Base-by-base conservation (phyloP, 306 rosid species). In the Arachis stenosperma region DNA sequence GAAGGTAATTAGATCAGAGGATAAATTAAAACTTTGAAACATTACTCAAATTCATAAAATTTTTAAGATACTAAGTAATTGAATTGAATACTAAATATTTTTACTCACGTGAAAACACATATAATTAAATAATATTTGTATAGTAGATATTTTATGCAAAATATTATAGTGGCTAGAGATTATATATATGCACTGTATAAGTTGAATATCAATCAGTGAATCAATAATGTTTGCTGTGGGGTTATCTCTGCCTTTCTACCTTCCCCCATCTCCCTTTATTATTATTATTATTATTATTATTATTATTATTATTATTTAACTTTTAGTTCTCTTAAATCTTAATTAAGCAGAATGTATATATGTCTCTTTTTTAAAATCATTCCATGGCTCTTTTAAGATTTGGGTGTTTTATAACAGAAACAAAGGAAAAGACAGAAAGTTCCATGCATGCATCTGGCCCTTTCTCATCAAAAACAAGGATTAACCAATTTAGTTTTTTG, bases 391-490 rank as follows among this genome's bases (percentile, higher is more conserved):
- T 81, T 84, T 84, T 78, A 68, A 78, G 75, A 78, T 85, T 91
- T 89, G 89, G 95, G 88, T 89, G 88, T 89, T 89, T 83, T 84
- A 81, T 84, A 70, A 79, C 86, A 78, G 65, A 58, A 73, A 61
- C 79, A 76, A 70, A 69, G 54, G 70, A 69, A 78, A 81, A 64
- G 86, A 75, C 84, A 82, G 75, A 86, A 88, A 86, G 88, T 81
- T 81, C 70, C 37, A 33, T 33, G 37, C 37, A 33, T 22, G 27
- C 75, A 79, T 11, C 51, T 79, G 47, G 41, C 53, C 70, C 43
- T 37, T 57, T 65, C 54, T 48, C 6, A 74, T 43, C 50, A 71
- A 33, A 33, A 66, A 61, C 41, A 39, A 6, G n/a, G 17, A 7
- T 62, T 61, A 30, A 44, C 29, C 41, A 7, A 12, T 5, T 12